Evolutionary conservation across 108 stramenopile genomes (phyloP).

Genomic region (Skeletonema marinoi): DNA sequence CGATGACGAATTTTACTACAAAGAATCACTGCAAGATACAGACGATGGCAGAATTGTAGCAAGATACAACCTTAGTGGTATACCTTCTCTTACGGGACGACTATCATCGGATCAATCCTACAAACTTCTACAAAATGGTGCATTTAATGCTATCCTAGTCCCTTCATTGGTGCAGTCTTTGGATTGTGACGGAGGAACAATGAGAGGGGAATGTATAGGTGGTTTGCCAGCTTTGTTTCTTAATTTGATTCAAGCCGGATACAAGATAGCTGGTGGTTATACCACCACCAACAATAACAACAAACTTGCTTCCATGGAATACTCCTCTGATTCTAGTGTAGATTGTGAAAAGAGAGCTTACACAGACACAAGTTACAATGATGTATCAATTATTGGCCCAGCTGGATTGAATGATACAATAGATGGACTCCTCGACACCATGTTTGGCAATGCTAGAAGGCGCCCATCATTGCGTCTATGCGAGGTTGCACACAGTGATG

Average conservation of each 20-base stretch:
- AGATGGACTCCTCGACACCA: slow-evolving; percentile 33
- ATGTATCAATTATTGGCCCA: slow-evolving; percentile 42
- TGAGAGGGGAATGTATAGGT: slow-evolving; percentile 26
- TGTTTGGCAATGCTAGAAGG: slow-evolving; percentile 29
- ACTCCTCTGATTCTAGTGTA: neutral
- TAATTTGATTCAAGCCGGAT: slow-evolving; percentile 57
- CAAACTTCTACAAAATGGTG: slow-evolving; percentile 50
- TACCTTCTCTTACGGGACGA: slow-evolving; percentile 64
- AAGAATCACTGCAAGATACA: neutral
- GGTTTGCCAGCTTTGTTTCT: slow-evolving; percentile 64
- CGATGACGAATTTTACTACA: neutral
- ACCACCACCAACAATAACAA: neutral
- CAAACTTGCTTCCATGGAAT: neutral
- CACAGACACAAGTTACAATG: slow-evolving; percentile 4
- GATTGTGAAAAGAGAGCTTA: neutral
- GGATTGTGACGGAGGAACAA: neutral
- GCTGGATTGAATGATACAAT: slow-evolving; percentile 1
- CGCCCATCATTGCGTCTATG: slow-evolving; percentile 36
- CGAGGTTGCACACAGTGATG: slow-evolving; percentile 19
- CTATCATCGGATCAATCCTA: slow-evolving; percentile 73
- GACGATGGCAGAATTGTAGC: slow-evolving; percentile 33
- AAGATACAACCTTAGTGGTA: slow-evolving; percentile 67
- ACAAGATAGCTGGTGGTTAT: slow-evolving; percentile 28
- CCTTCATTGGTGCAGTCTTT: slow-evolving; percentile 10
- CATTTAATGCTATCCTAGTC: slow-evolving; percentile 40